Conservation (phyloP, 306 rosid species). For the Cucurbita maxima region DNA sequence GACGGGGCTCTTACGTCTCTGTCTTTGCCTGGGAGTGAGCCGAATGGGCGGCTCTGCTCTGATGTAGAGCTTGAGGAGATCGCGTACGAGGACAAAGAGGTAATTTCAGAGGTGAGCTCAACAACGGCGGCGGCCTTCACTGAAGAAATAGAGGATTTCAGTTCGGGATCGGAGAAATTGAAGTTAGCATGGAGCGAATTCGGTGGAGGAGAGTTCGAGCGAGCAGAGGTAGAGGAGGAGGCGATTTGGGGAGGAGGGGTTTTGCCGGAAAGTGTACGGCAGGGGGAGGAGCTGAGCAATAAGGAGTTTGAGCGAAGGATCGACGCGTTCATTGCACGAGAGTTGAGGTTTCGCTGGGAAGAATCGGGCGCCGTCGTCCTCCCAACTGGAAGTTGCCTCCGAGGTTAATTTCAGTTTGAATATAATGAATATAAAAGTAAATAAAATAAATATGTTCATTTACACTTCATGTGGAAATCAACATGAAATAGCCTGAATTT, state of each 20-base stretch:
- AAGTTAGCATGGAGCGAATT: neutral
- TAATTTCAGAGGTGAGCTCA: neutral
- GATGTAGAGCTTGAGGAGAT: neutral
- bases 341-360: conserved; percentile 6
- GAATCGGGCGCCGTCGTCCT: conserved; percentile 2
- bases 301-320: neutral
- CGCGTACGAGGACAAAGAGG: conserved; percentile 2
- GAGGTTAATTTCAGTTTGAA: neutral
- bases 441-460: neutral
- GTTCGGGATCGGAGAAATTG: neutral
- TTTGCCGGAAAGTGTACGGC: neutral
- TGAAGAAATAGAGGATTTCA: neutral
- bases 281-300: neutral
- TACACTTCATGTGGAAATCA: no score
- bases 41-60: neutral
- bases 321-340: conserved; percentile 6
- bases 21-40: neutral
- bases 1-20: neutral
- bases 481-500: no score
- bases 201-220: neutral
- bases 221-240: neutral
- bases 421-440: neutral
- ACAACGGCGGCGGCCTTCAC: neutral
- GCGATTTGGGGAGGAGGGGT: neutral
- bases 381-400: neutral